A percentile compares a stretch with the other conserved stretches of the same genome.
Conservation (phyloP, 2,329 filamentous ascomycete genomes). For the Exophiala mesophila region DNA sequence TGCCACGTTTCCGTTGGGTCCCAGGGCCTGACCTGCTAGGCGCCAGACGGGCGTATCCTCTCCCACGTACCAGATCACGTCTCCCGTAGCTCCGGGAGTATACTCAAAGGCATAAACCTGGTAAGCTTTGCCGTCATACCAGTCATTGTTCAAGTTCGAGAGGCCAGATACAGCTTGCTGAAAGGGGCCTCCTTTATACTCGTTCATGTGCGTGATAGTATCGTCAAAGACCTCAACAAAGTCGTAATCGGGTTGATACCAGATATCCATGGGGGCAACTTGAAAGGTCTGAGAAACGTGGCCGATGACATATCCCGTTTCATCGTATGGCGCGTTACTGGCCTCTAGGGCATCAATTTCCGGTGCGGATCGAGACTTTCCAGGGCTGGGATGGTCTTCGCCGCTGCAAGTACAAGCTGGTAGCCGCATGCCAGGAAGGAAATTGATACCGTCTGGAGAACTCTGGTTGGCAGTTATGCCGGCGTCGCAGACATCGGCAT, state of each 20-base stretch:
- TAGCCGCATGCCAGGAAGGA: slow-evolving; percentile 64
- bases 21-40: slow-evolving; percentile 54
- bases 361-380: slow-evolving; percentile 61
- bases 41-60: slow-evolving; percentile 58
- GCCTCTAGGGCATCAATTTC: slow-evolving; percentile 71
- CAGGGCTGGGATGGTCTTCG: slow-evolving; percentile 61
- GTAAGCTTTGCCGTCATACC: slow-evolving; percentile 62
- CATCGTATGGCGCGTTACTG: slow-evolving; percentile 52
- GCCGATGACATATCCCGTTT: slow-evolving; percentile 51
- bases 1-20: slow-evolving; percentile 66
- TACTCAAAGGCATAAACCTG: slow-evolving; percentile 63
- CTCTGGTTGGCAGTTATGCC: slow-evolving; percentile 71
- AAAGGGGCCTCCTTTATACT: slow-evolving; percentile 57
- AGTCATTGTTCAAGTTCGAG: slow-evolving; percentile 59
- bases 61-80: slow-evolving; percentile 66
- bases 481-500: slow-evolving; percentile 62
- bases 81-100: slow-evolving; percentile 53
- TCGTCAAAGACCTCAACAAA: slow-evolving; percentile 62
- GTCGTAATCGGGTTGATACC: slow-evolving; percentile 62
- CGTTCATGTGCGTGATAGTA: slow-evolving; percentile 53
- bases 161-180: slow-evolving; percentile 61
- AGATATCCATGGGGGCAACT: slow-evolving; percentile 65
- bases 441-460: slow-evolving; percentile 60
- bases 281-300: slow-evolving; percentile 63
- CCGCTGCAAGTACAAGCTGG: slow-evolving; percentile 62